Base-by-base conservation (phyloP, 164 flowering plant species). In the Vitis labrusca region DNA sequence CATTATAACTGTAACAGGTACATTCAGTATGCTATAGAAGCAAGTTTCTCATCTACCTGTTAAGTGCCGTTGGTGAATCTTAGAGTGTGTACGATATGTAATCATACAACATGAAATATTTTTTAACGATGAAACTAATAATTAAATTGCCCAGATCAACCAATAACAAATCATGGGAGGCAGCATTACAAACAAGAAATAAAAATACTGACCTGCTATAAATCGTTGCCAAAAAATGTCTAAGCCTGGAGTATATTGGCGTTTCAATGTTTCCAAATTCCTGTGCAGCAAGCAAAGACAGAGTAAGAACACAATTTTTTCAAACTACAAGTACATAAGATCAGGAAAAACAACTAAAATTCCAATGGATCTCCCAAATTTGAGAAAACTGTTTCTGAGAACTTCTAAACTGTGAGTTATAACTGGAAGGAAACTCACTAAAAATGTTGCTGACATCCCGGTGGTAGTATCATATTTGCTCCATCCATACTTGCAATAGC, bases 401-500 rank as follows among this genome's bases (percentile, higher is more conserved):
- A 30, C 37, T 23, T 32, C 29, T 59, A 48, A 63, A 59, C 9
- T 50, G 32, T 0, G 37, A 61, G 8, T 23, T 49, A 50, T 23
- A 69, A 50, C 15, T 37, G 44, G 44, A 37, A 37, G 71, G 10
- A 63, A 63, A 54, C 85, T 88, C 66, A 91, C 99, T 91, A 91
- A 60, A 79, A 91, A 94, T 17, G 97, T 90, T 10, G 99, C 89
- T 0, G 97, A 81, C 10, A 84, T 78, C 59, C 97, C 97, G 51
- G 97, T 92, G 15, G 96, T 97, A 62, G 73, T 17, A 55, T 74
- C 61, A 81, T 88, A 90, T 70, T 91, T 91, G 85, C 97, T 94
- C 97, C 97, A 94, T 29, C 99, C 99, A 82, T 77, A 94, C 77
- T 94, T 94, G 86, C 96, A 92, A 71, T 94, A 94, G 49, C 99